These are phyloP conservation scores for Lasiosphaeria ovina DNA, from an alignment of 495 filamentous ascomycete species.

Conservation along the genomic window DNA sequence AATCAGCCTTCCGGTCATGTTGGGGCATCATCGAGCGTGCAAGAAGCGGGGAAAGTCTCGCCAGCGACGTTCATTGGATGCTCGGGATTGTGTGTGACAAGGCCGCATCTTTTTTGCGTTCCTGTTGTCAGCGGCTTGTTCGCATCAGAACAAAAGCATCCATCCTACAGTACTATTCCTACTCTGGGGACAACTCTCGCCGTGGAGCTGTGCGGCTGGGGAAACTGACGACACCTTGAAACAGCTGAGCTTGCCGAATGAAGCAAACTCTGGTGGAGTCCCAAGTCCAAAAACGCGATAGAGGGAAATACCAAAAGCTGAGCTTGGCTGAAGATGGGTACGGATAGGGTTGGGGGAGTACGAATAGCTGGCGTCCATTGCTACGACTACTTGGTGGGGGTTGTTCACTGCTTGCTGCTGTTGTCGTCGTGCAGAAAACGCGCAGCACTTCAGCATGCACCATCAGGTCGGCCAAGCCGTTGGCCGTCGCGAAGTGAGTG, in stretches of 20 bases:
- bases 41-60: neutral
- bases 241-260: too few relatives aligned
- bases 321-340: too few relatives aligned
- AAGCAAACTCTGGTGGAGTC: too few relatives aligned
- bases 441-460: slow-evolving; percentile 12
- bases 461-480: slow-evolving; percentile 13
- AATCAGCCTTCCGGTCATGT: slow-evolving; percentile 1
- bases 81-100: neutral
- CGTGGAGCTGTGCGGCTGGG: too few relatives aligned
- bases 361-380: too few relatives aligned
- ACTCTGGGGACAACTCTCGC: too few relatives aligned
- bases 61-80: neutral
- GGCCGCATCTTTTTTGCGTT: neutral
- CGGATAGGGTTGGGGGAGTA: too few relatives aligned
- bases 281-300: too few relatives aligned
- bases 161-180: too few relatives aligned
- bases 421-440: slow-evolving; percentile 5
- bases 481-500: neutral
- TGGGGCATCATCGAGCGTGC: neutral
- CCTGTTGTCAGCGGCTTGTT: neutral
- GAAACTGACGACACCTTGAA: too few relatives aligned
- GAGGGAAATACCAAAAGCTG: too few relatives aligned
- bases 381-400: too few relatives aligned
- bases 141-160: neutral
- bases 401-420: neutral